Evolutionary conservation across 2,329 filamentous ascomycete species (phyloP).

Genomic region (Penicillium sp.): DNA sequence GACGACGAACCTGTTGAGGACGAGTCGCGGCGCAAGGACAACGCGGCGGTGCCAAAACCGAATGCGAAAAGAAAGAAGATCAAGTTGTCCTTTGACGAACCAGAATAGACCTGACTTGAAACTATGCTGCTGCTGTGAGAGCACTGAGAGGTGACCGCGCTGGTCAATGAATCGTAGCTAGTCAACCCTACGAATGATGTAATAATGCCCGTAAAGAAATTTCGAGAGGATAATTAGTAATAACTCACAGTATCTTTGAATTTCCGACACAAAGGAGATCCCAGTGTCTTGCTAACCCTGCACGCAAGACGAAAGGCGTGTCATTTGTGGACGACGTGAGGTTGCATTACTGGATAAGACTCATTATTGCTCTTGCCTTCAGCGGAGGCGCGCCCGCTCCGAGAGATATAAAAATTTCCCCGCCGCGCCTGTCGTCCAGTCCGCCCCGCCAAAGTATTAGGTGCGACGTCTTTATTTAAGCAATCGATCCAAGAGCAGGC

Average conservation of each 20-base stretch:
- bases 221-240: background rate
- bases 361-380: slow-evolving; percentile 13
- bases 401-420: slow-evolving; percentile 10
- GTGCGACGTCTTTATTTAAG: background rate
- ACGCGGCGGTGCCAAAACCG: slow-evolving; percentile 20
- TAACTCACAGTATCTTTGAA: background rate
- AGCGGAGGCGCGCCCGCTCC: background rate
- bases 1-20: slow-evolving; percentile 19
- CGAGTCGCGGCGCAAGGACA: slow-evolving; percentile 20
- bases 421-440: slow-evolving; percentile 1
- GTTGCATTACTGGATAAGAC: slow-evolving; percentile 9
- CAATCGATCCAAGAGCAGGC: background rate
- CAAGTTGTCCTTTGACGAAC: slow-evolving; percentile 44
- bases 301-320: background rate
- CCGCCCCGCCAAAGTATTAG: background rate
- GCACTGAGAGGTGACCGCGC: background rate
- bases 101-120: slow-evolving; percentile 16
- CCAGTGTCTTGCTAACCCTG: background rate
- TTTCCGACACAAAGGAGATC: background rate
- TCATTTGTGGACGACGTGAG: background rate
- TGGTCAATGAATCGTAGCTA: background rate
- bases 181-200: background rate
- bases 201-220: background rate
- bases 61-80: slow-evolving; percentile 39
- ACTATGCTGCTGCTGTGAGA: background rate